Evolutionary conservation across 169 alveolate species (phyloP), one percentile per base, ranked within the genome.

Genomic region (Toxoplasma gondii): DNA sequence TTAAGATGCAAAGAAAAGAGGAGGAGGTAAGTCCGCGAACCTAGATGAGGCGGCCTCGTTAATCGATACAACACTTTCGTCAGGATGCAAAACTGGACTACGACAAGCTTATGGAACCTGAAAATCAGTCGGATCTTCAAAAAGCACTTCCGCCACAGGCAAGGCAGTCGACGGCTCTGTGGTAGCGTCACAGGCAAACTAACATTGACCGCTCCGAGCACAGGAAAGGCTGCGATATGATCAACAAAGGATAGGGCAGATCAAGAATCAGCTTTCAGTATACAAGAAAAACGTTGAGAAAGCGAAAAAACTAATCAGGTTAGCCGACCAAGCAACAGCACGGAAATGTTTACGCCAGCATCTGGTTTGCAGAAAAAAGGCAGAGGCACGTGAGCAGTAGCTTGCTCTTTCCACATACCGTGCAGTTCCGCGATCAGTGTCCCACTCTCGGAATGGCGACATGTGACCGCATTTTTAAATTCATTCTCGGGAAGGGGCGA

Each of bases 71-170:
- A 45, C 80, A 10, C 27, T 44, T 67, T n/a, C 64, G 22, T 16
- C 94, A 92, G 94, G 80, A 80, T 34, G 94, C 94, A 22, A 88
- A 92, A 58, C 38, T 36, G 53, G 94, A 92, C 36, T 70, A 80
- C 39, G 70, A 58, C 22, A 22, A 34, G 34, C 44, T 92, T 74
- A 92, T 92, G 94, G 87, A 88, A 31, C 84, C 94, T 24, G 74
- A 29, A 34, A 92, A 92, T 83, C 94, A 92, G 43, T 80, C 87
- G 44, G 91, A 82, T 39, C 94, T 92, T 12, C 88, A 92, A 74
- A 92, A 88, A 70, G 80, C 94, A 5, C 87, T 92, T 88, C 87
- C 94, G 74, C 94, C 94, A 12, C 94, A 92, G 86, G 94, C 80
- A 64, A 45, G 80, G 10, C n/a, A 43, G 44, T 38, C 12, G 86